phyloP scores from a whole-genome alignment of 257 asterid species.

The Leptodermis oblonga region DNA sequence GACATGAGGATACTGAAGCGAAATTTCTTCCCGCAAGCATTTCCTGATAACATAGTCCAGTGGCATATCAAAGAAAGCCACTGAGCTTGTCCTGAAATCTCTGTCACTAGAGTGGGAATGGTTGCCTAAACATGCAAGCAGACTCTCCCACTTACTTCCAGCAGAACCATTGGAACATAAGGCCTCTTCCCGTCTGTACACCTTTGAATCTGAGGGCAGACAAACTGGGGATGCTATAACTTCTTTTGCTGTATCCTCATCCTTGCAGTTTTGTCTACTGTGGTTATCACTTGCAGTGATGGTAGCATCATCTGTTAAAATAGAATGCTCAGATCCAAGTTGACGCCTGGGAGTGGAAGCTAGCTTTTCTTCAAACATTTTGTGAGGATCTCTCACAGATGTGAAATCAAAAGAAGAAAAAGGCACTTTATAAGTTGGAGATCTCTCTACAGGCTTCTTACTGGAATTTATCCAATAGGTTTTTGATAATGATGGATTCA shows the following conservation, averaged over 20 bases:
- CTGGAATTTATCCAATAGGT: slow-evolving; percentile 35
- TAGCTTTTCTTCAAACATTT: slow-evolving; percentile 36
- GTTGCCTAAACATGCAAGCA: slow-evolving; percentile 58
- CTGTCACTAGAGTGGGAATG: slow-evolving; percentile 26
- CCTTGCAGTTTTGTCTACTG: slow-evolving; percentile 21
- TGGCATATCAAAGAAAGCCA: slow-evolving; percentile 68
- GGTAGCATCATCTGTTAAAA: slow-evolving; percentile 37
- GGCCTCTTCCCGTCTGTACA: slow-evolving; percentile 20
- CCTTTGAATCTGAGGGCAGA: slow-evolving; percentile 32
- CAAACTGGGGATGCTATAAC: slow-evolving; percentile 21
- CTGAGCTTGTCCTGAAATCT: slow-evolving; percentile 38
- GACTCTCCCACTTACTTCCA: slow-evolving; percentile 83
- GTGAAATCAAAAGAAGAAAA: slow-evolving; percentile 63
- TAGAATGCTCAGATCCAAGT: slow-evolving; percentile 34
- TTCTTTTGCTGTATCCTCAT: slow-evolving; percentile 23
- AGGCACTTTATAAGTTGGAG: slow-evolving; percentile 33
- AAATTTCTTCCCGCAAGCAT: slow-evolving; percentile 77
- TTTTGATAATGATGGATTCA: slow-evolving; percentile 57
- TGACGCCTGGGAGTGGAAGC: slow-evolving; percentile 27
- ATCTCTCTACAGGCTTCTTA: slow-evolving; percentile 36
- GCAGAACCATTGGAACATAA: slow-evolving; percentile 38
- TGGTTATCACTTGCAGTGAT: slow-evolving; percentile 21
- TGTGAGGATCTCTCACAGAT: slow-evolving; percentile 59
- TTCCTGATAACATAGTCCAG: slow-evolving; percentile 79
- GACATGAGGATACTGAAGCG: slow-evolving; percentile 87